phyloP scores from a whole-genome alignment of 805 yeast species.

The Monosporozyma yasuniensis region DNA sequence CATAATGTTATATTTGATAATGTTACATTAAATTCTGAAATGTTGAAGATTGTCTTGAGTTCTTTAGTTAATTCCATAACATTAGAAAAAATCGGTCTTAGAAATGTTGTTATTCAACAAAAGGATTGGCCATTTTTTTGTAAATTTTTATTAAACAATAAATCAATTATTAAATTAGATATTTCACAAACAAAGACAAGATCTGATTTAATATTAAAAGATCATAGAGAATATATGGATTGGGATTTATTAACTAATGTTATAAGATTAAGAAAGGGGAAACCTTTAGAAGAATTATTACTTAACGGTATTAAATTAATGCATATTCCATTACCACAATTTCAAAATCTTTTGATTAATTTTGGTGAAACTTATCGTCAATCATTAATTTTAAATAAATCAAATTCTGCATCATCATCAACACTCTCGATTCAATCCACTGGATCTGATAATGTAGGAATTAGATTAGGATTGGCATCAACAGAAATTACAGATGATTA shows the following conservation, averaged over 20 bases:
- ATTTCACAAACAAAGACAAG: slow-evolving; percentile 52
- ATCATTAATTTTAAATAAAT: slow-evolving; percentile 6
- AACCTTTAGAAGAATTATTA: slow-evolving; percentile 56
- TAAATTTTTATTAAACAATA: slow-evolving; percentile 60
- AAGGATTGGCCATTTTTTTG: slow-evolving; percentile 76
- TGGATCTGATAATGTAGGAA: slow-evolving; percentile 1
- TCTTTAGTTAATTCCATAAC: slow-evolving; percentile 59
- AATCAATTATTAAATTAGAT: slow-evolving; percentile 50
- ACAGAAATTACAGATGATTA: slow-evolving; percentile 58
- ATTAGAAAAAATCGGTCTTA: slow-evolving; percentile 62
- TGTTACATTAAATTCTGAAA: slow-evolving; percentile 60
- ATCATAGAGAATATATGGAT: slow-evolving; percentile 66
- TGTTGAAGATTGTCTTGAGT: slow-evolving; percentile 64
- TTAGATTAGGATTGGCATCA: slow-evolving; percentile 68
- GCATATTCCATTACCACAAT: slow-evolving; percentile 38
- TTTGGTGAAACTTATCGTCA: slow-evolving; percentile 45
- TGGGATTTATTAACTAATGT: slow-evolving; percentile 75
- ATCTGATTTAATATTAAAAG: slow-evolving; percentile 26
- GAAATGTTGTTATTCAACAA: slow-evolving; percentile 65
- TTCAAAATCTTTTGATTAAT: slow-evolving; percentile 44
- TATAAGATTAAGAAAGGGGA: slow-evolving; percentile 56
- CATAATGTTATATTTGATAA: slow-evolving; percentile 72
- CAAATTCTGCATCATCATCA: not conserved
- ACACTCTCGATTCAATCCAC: not conserved
- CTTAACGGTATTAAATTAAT: slow-evolving; percentile 68